Evolutionary conservation across 164 flowering plant species (phyloP), one percentile per base, ranked within the genome.

Genomic region (Houttuynia cordata): DNA sequence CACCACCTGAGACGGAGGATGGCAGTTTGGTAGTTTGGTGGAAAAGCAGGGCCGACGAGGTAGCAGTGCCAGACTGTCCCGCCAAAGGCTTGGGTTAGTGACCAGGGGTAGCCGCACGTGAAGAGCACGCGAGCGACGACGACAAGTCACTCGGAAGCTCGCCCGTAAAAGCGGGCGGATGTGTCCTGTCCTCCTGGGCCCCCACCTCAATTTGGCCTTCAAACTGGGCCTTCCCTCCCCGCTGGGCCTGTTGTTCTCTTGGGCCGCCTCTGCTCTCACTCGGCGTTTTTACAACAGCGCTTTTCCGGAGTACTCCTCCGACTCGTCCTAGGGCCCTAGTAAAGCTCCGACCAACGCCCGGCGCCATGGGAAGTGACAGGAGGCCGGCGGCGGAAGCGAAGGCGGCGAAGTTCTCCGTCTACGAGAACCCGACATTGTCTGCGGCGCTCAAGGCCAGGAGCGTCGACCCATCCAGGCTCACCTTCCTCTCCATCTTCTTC

Each of bases 361-460:
- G 37, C 37, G 37, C 37, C 37, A 30, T 30, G 55, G 55, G n/a
- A 52, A 41, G 66, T 69, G 76, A 77, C 67, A 59, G 74, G 74
- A 39, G 72, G 57, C 63, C 67, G 20, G 62, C 58, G 61, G 50
- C 61, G 58, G 75, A 69, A 40, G 45, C 52, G 56, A 79, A 80
- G 69, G 76, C 80, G n/a, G 51, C 69, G 30, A 87, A 85, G 79
- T 92, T 92, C 75, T 57, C 80, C 0, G 91, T 82, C 40, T 92
- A 92, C 64, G 90, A 79, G 71, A 92, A 92, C 66, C 87, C 94
- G 0, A 71, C 83, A 1, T 62, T 92, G 22, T 81, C 96, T 25
- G 91, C 91, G 20, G 96, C 86, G 62, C 81, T 86, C 34, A 83
- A 90, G 9, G 79, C 90, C 67, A 83, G 66, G 62, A 89, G 96